Percentiles rank a stretch among this genome's conserved stretches.
Evolutionary conservation across 164 flowering plant species (phyloP).

Genomic region (Akebia trifoliata): DNA sequence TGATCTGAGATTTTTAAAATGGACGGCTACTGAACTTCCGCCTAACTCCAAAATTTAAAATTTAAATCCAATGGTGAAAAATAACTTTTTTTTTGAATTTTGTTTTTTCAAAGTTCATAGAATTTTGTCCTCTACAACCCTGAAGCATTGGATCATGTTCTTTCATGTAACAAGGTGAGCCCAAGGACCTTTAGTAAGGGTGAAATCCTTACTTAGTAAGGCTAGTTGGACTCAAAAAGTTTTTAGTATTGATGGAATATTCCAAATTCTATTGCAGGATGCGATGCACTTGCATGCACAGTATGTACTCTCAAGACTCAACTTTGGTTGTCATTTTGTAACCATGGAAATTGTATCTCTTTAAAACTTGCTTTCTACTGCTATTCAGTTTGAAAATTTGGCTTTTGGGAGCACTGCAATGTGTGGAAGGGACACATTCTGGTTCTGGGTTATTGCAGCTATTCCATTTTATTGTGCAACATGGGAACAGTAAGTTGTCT

Average conservation of each 20-base stretch:
- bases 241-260: constrained; percentile 10
- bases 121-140: no score
- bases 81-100: no score
- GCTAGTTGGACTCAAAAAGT: no score
- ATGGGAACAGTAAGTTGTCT: constrained; percentile 98
- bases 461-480: constrained; percentile 91
- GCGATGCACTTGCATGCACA: constrained; percentile 98
- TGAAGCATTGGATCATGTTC: no score
- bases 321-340: constrained; percentile 6
- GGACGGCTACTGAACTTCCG: no score
- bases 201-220: no score
- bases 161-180: no score
- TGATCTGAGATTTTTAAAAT: no score
- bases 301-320: constrained; percentile 50
- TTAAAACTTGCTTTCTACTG: constrained; percentile 5
- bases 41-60: no score
- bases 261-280: constrained; percentile 53
- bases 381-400: constrained; percentile 70
- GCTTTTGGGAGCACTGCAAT: constrained; percentile 96
- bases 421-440: constrained; percentile 80
- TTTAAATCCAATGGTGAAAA: no score
- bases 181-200: no score
- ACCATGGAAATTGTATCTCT: not conserved
- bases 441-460: constrained; percentile 92
- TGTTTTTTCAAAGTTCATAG: no score